Evolutionary conservation across 305 asterid species (phyloP), one percentile per base, ranked within the genome.

Genomic region (Fraxinus paxiana): DNA sequence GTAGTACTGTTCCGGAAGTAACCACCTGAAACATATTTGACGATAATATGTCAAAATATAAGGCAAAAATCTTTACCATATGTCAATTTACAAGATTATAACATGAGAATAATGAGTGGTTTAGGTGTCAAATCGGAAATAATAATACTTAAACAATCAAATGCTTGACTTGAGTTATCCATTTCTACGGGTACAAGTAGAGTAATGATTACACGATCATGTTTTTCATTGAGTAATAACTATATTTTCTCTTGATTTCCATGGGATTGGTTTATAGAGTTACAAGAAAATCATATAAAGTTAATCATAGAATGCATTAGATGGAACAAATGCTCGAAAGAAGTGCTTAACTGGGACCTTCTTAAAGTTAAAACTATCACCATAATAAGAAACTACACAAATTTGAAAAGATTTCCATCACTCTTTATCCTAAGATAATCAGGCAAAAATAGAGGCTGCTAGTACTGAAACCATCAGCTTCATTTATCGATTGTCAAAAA

Each of bases 21-120:
- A 88, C 79, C 37, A 83, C 97, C 99, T 96, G 95, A 73, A 72
- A 81, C 51, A 31, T 24, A 38, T 75, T n/a, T 51, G 8, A 9
- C 74, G 41, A 5, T 13, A 26, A 1, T 43, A 41, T 61, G 20
- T 26, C 73, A 65, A 65, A 63, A 65, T 65, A 2, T 12, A 65
- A 2, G 15, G 73, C 73, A 26, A 3, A 54, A 65, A 65, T 65
- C 35, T 65, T 65, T 6, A 26, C 34, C 73, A 65, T 24, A 65
- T 65, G 35, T 2, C 18, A 12, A 26, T 24, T 63, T 26, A 63
- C 34, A 65, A 65, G 22, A 56, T 56, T 56, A 5, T 56, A 56
- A 56, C 67, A 56, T 6, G 12, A 43, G 2, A 48, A 48, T 4
- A 48, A 48, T 48, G 22, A 48, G 61, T 48, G 7, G n/a, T 48